These are phyloP conservation scores for Fragaria iinumae DNA, from an alignment of 306 rosid species.

Conservation along the genomic window DNA sequence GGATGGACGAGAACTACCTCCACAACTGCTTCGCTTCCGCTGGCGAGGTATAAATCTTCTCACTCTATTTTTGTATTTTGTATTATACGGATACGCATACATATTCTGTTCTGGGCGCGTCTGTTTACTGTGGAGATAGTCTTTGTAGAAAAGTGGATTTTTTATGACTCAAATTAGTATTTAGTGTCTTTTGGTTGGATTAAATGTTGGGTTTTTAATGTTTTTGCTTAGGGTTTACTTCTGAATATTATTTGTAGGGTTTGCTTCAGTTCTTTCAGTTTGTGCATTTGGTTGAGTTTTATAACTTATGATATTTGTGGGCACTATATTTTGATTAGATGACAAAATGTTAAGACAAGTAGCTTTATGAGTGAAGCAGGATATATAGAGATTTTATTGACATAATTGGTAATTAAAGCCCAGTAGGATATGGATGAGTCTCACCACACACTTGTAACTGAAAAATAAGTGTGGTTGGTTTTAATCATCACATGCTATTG, in stretches of 20 bases:
- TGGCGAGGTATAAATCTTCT: slow-evolving; percentile 39
- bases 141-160: not conserved
- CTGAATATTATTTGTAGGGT: not conserved
- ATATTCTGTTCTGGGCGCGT: not conserved
- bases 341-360: not conserved
- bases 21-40: slow-evolving; percentile 77
- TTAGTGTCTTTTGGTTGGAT: not conserved
- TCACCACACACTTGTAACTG: not conserved
- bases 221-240: not conserved
- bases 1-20: slow-evolving; percentile 95
- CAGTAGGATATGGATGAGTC: not conserved
- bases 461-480: not conserved
- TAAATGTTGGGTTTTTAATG: not conserved
- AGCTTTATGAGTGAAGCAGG: not conserved
- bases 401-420: not conserved
- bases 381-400: not conserved
- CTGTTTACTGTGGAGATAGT: not conserved
- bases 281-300: not conserved
- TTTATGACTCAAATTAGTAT: not conserved
- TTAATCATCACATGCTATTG: not conserved
- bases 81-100: not conserved
- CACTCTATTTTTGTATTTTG: not conserved
- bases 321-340: not conserved
- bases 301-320: not conserved
- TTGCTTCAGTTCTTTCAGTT: not conserved